Evolutionary conservation across 2,329 filamentous ascomycete species (phyloP).

Genomic region (Fusarium abutilonis): DNA sequence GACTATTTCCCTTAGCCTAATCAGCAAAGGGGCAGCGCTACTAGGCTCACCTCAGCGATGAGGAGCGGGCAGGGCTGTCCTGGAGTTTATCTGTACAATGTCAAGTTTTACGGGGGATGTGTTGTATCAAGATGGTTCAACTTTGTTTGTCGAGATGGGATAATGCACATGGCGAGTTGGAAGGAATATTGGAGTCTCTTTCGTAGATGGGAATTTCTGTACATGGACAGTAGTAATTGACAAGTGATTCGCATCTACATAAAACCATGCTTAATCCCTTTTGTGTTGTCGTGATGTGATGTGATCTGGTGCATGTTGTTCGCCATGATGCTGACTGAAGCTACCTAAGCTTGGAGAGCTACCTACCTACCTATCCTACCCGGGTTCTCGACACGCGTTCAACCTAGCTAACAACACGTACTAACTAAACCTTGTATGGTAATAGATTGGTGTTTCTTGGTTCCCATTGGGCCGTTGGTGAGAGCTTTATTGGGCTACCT

Average conservation of each 20-base stretch:
- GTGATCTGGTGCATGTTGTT: background rate
- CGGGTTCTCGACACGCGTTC: slow-evolving; percentile 12
- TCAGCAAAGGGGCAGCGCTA: slow-evolving; percentile 27
- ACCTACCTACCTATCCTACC: slow-evolving; percentile 1
- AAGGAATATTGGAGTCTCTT: slow-evolving; percentile 50
- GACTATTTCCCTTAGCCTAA: slow-evolving; percentile 37
- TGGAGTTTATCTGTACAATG: slow-evolving; percentile 37
- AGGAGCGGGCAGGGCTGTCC: slow-evolving; percentile 28
- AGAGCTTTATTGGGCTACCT: background rate
- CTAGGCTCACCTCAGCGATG: slow-evolving; percentile 24
- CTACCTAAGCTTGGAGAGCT: background rate
- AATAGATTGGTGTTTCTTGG: background rate
- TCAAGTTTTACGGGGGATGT: slow-evolving; percentile 24
- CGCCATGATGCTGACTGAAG: background rate
- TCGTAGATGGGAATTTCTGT: slow-evolving; percentile 57
- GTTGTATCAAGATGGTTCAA: slow-evolving; percentile 45
- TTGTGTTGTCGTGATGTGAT: background rate
- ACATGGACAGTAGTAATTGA: slow-evolving; percentile 53
- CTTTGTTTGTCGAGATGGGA: slow-evolving; percentile 47
- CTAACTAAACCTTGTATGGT: background rate
- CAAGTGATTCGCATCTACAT: slow-evolving; percentile 45
- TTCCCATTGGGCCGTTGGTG: no score
- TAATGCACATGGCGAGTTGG: slow-evolving; percentile 49
- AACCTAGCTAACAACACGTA: background rate
- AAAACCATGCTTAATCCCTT: background rate